Conservation (phyloP, 2,329 filamentous ascomycete genomes). For the Bimuria novae-zelandiae region DNA sequence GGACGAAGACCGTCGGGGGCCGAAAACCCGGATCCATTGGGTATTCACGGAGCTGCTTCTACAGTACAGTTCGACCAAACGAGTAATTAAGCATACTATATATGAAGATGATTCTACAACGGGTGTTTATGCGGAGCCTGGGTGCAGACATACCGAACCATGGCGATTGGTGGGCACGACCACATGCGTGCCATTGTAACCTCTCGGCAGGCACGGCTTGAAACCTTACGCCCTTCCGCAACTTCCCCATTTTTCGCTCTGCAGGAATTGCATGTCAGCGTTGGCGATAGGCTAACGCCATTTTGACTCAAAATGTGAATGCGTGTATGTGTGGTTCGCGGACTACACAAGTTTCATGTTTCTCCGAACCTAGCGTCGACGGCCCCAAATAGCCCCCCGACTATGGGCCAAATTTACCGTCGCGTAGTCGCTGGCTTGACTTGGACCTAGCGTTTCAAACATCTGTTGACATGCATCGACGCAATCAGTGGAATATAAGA, state of each 20-base stretch:
- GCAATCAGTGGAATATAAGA: background rate
- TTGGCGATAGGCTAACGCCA: background rate
- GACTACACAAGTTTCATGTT: conserved; percentile 2
- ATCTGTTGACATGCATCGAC: background rate
- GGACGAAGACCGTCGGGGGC: no score
- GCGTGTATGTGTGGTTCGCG: background rate
- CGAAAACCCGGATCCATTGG: no score
- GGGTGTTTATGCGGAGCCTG: background rate
- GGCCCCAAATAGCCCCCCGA: no score
- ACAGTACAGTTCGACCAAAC: no score
- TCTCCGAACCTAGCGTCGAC: background rate
- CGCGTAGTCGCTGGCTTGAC: background rate
- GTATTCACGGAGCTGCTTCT: no score
- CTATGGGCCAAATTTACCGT: background rate
- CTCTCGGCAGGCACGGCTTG: background rate
- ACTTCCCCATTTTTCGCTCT: background rate
- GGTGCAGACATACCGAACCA: background rate
- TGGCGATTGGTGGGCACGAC: background rate
- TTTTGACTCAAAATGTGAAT: background rate
- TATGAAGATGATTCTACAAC: no score
- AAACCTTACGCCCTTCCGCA: background rate
- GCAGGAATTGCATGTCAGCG: background rate
- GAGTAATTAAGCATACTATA: no score
- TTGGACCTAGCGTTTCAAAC: background rate
- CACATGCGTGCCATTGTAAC: no score